Evolutionary conservation across 2,329 filamentous ascomycete species (phyloP).

Genomic region (Plectosphaerella sp.): DNA sequence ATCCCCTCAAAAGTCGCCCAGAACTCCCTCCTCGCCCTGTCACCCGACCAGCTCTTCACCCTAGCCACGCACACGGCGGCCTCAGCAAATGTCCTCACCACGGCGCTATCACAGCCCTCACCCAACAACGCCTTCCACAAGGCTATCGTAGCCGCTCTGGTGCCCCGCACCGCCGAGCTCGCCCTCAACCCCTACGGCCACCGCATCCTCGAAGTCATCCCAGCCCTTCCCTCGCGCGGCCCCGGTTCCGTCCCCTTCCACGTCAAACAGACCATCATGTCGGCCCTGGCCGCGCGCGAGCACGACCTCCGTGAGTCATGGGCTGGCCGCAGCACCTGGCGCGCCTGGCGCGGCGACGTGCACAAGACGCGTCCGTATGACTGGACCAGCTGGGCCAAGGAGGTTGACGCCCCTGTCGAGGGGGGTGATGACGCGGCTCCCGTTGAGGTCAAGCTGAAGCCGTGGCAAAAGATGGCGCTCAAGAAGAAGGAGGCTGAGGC

Average conservation of each 20-base stretch:
- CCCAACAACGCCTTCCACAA: slow-evolving; percentile 51
- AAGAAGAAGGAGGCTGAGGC: slow-evolving; percentile 3
- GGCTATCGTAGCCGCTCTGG: slow-evolving; percentile 41
- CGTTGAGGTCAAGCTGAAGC: slow-evolving; percentile 8
- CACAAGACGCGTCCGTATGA: slow-evolving; percentile 49
- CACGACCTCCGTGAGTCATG: slow-evolving; percentile 45
- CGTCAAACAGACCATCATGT: slow-evolving; percentile 52
- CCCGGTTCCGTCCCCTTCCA: slow-evolving; percentile 48
- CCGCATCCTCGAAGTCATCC: slow-evolving; percentile 44
- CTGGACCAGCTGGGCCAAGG: slow-evolving; percentile 55
- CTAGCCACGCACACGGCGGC: slow-evolving; percentile 57
- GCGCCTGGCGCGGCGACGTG: slow-evolving; percentile 52
- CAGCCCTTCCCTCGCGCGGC: slow-evolving; percentile 42
- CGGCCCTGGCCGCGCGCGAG: slow-evolving; percentile 42
- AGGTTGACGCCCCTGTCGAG: slow-evolving; percentile 26
- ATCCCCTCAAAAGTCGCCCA: slow-evolving; percentile 67
- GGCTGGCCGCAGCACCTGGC: slow-evolving; percentile 53
- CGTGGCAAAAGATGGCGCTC: slow-evolving; percentile 9
- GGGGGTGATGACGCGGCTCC: not conserved
- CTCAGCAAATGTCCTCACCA: slow-evolving; percentile 45
- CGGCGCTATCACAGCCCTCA: slow-evolving; percentile 42
- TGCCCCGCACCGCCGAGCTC: slow-evolving; percentile 39
- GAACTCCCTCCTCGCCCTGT: slow-evolving; percentile 60
- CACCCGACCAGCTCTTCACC: slow-evolving; percentile 49
- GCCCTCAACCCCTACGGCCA: slow-evolving; percentile 47